phyloP scores from a whole-genome alignment of 148 eudicot genomes.

The Vaccinium darrowii region DNA sequence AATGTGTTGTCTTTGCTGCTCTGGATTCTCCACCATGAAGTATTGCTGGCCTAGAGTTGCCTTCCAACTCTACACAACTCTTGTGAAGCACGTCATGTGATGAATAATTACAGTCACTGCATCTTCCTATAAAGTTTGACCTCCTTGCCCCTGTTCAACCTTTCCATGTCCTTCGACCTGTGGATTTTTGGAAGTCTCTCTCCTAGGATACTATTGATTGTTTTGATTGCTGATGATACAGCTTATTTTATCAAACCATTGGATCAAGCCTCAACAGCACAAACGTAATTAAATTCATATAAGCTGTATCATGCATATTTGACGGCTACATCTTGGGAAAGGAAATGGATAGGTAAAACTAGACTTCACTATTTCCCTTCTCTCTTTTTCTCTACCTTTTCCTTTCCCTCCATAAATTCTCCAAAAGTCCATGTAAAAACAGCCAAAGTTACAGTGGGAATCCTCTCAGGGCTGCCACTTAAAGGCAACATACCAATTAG shows the following conservation, averaged over 20 bases:
- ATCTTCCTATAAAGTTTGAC: background rate
- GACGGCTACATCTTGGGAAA: background rate
- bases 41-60: background rate
- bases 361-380: background rate
- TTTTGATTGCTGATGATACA: background rate
- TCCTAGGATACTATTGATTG: background rate
- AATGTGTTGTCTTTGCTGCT: conserved; percentile 2
- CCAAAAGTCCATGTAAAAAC: background rate
- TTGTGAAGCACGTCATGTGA: background rate
- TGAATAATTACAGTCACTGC: background rate
- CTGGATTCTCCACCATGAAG: background rate
- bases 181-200: background rate
- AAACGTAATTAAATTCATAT: background rate
- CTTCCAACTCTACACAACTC: background rate
- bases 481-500: background rate
- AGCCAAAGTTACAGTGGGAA: background rate
- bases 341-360: background rate
- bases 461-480: background rate
- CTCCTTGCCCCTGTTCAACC: background rate
- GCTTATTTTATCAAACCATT: background rate
- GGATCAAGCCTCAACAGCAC: background rate
- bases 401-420: background rate
- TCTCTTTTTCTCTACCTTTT: background rate
- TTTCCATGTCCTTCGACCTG: background rate
- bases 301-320: background rate